Percentiles rank a stretch among this genome's conserved stretches.
Conservation (phyloP, 331 rosid species). For the Spiraea crenata region DNA sequence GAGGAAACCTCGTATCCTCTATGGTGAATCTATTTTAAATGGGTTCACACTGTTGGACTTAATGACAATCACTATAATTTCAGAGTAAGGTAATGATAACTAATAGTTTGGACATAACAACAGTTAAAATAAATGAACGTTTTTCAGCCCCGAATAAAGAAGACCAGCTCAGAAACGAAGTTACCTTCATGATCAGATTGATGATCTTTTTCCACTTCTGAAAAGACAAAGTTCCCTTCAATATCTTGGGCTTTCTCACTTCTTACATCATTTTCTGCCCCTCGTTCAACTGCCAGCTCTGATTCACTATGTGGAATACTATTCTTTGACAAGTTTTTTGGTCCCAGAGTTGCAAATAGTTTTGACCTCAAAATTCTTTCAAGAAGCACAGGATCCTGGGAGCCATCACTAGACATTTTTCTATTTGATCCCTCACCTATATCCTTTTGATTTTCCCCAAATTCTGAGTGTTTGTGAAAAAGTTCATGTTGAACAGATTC, state of each 20-base stretch:
- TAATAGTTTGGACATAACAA: not conserved
- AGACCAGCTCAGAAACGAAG: conserved; percentile 18
- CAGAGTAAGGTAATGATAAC: not conserved
- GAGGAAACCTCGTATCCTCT: not conserved
- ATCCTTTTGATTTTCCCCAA: conserved; percentile 35
- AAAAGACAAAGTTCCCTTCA: conserved; percentile 23
- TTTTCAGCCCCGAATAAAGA: not conserved
- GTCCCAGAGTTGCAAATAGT: conserved; percentile 66
- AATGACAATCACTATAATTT: not conserved
- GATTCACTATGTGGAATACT: conserved; percentile 34
- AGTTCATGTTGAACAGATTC: conserved; percentile 40
- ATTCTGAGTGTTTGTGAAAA: conserved; percentile 30
- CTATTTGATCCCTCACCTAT: conserved; percentile 35
- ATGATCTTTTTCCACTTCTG: conserved; percentile 33
- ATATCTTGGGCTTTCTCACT: conserved; percentile 34
- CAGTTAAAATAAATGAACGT: not conserved
- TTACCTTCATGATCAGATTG: conserved; percentile 46
- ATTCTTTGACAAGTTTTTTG: conserved; percentile 40
- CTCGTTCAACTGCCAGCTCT: conserved; percentile 43
- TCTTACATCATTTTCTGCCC: conserved; percentile 55
- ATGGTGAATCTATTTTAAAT: not conserved
- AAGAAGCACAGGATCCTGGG: conserved; percentile 73
- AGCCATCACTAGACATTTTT: conserved; percentile 26
- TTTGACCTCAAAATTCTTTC: conserved; percentile 84
- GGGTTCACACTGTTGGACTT: not conserved